Evolutionary conservation across 805 yeast species (phyloP), one percentile per base, ranked within the genome.

Genomic region (Pichia paraexigua): DNA sequence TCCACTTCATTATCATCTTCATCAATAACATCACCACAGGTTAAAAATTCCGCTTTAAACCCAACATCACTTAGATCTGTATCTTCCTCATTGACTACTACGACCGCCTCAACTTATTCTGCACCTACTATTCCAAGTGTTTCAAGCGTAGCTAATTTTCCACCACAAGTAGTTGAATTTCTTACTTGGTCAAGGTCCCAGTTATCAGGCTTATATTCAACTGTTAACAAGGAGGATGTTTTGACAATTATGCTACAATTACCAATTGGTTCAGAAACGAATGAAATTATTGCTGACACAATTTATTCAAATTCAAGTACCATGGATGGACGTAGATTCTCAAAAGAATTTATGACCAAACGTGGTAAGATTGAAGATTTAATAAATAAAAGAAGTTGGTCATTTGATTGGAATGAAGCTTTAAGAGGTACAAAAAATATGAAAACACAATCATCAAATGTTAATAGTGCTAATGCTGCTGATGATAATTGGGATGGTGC

Each of bases 281-380:
- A 77, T 46, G 96, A 84, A 65, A 87, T 92, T 64, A 90, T 92
- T 63, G 85, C 96, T 2, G 99, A 92, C 63, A 88, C 97, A 13
- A 82, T 92, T 53, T 90, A 89, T 70, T 82, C 94, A 25, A 86
- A 89, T 54, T 85, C 95, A 41, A 78, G 91, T 3, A 85, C 91
- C 1, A 83, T 92, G 86, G 97, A 94, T 66, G 98, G 98, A 24
- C 82, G 96, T 64, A 77, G 96, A 58, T 92, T 91, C 72, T 96
- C 99, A 0, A 79, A 77, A 51, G 99, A 94, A 63, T 94, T 94
- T 65, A 74, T 85, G 63, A 85, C 83, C 68, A 82, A 86, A 63
- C 83, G 94, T 63, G 77, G 76, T 54, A 76, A 72, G 47, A 91
- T 88, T 51, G 97, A 90, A 60, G 76, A 63, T 41, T 66, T 67